Base-by-base conservation (phyloP, 179 eudicot genomes). In the Silene vulgaris region DNA sequence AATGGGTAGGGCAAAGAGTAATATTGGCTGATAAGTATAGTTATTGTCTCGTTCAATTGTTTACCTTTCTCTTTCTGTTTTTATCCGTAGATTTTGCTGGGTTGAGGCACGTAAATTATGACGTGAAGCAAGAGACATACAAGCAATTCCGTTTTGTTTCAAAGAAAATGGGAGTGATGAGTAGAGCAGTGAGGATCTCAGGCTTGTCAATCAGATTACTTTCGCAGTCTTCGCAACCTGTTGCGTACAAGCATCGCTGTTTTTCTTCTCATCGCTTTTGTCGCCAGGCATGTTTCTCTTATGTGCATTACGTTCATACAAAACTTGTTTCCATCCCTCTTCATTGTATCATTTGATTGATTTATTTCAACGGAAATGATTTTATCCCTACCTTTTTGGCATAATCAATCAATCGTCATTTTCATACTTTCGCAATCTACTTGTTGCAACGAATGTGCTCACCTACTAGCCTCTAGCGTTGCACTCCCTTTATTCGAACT, bases 271-370 rank as follows among this genome's bases (percentile, higher is more conserved):
- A 14, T 69, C 13, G 61, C 29, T 65, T 81, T 63, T 63, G 2
- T 77, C 78, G 80, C 64, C 76, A 74, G 78, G 84, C 35, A 64
- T 12, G 1, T 37, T 9, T 8, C 40, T 62, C 26, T 14, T 37
- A 50, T 69, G 14, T 63, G 19, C 73, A 37, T 16, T 61, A 48
- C 8, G 8, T 19, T 59, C 11, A 21, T 17, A 20, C 14, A 11
- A 11, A 45, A 45, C 37, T 23, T 12, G 1, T 21, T 17, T 8
- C 2, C 16, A 23, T 32, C 3, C 8, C 21, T 23, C 35, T n/a
- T 35, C 21, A 16, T 4, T 37, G 48, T 40, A 40, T 40, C 12
- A 65, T 23, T 45, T 45, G 52, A 45, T 45, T 45, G 52, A 45
- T 45, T 45, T 40, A 40, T 40, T 11, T 40, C 2, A 40, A 40